A percentile compares a stretch with the other conserved stretches of the same genome.
Conservation (phyloP, 2,329 filamentous ascomycete genomes). For the Cladorrhinum sp. region DNA sequence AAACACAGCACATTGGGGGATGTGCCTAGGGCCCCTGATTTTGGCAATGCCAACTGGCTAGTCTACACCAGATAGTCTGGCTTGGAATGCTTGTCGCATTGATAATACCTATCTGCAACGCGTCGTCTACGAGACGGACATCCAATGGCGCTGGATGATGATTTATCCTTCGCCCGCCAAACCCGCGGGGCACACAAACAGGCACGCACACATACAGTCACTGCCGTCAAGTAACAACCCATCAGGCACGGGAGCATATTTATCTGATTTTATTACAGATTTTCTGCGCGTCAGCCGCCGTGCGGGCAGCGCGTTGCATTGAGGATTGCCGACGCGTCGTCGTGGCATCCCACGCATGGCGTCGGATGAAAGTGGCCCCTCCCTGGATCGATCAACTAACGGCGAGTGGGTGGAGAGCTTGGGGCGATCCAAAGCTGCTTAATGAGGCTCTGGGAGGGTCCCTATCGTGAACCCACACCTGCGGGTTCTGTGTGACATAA, state of each 20-base stretch:
- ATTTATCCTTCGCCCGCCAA: constrained; percentile 6
- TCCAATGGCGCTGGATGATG: neutral
- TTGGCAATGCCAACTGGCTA: neutral
- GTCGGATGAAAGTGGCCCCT: constrained; percentile 26
- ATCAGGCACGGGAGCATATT: neutral
- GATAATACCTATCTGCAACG: too few species aligned
- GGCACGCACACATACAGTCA: neutral
- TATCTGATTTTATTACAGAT: neutral
- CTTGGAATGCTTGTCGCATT: too few species aligned
- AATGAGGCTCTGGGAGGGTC: constrained; percentile 32
- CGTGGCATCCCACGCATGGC: constrained; percentile 20
- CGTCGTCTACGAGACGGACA: neutral
- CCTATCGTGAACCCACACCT: constrained; percentile 30
- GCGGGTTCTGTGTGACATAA: constrained; percentile 32
- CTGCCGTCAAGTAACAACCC: neutral
- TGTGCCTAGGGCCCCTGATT: neutral
- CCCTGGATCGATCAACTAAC: constrained; percentile 19
- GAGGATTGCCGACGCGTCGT: constrained; percentile 13
- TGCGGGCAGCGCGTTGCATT: neutral
- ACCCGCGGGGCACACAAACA: neutral
- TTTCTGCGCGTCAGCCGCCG: constrained; percentile 20
- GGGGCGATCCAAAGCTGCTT: constrained; percentile 27
- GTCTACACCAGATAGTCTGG: too few species aligned
- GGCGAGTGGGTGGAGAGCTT: constrained; percentile 24
- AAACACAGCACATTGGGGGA: neutral